Evolutionary conservation across 2,329 filamentous ascomycete species (phyloP).

Genomic region (Penicillium sp.): DNA sequence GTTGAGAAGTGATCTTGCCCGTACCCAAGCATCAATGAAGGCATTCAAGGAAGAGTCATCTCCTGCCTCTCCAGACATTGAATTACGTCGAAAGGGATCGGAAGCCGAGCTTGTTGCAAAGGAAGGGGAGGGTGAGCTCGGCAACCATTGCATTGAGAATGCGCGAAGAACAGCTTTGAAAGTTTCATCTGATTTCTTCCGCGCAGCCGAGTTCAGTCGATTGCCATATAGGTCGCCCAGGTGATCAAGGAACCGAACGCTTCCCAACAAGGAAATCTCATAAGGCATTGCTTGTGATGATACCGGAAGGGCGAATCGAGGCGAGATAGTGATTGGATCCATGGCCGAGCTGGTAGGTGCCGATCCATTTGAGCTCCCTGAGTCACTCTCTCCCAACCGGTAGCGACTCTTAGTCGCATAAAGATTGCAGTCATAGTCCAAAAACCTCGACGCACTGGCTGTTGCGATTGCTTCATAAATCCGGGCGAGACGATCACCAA

Average conservation of each 20-base stretch:
- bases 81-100: not conserved
- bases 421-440: constrained; percentile 24
- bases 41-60: constrained; percentile 4
- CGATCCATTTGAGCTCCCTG: not conserved
- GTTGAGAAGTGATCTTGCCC: constrained; percentile 12
- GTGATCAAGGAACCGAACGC: constrained; percentile 27
- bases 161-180: constrained; percentile 20
- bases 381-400: constrained; percentile 11
- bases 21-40: constrained; percentile 21
- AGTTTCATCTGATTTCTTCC: constrained; percentile 20
- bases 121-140: not conserved
- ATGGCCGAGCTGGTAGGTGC: not conserved
- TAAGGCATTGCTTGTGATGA: not conserved
- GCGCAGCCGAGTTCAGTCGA: constrained; percentile 7
- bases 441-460: constrained; percentile 19
- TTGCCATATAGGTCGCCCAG: constrained; percentile 26
- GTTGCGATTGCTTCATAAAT: constrained; percentile 26
- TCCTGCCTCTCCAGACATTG: not conserved
- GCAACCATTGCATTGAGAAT: constrained; percentile 25
- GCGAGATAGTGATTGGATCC: not conserved
- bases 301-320: not conserved
- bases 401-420: constrained; percentile 19
- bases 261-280: constrained; percentile 20
- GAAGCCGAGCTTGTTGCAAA: not conserved
- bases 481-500: constrained; percentile 17